Conservation (phyloP, 192 early-diverging fungal species). For the Backusella parvicylindrica region DNA sequence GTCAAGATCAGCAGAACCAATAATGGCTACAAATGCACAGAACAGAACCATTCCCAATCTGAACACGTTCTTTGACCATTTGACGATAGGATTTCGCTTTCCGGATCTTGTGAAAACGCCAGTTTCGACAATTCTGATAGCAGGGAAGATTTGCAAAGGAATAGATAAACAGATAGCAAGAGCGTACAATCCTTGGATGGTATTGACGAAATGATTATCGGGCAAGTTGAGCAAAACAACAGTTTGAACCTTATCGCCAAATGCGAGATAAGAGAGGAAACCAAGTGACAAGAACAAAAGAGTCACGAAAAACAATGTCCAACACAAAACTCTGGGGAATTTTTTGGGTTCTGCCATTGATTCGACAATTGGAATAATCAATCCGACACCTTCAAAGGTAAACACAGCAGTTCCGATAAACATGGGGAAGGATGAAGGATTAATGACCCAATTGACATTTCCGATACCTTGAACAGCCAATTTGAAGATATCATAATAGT, state of each 20-base stretch:
- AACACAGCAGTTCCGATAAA: slow-evolving; percentile 94
- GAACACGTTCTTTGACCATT: slow-evolving; percentile 75
- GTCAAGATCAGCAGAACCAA: slow-evolving; percentile 61
- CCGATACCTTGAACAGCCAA: slow-evolving; percentile 59
- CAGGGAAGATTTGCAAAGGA: slow-evolving; percentile 70
- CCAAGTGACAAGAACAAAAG: slow-evolving; percentile 43
- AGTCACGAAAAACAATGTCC: slow-evolving; percentile 44
- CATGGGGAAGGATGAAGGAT: slow-evolving; percentile 75
- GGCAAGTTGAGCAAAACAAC: slow-evolving; percentile 72
- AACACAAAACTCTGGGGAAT: slow-evolving; percentile 46
- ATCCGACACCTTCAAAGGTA: slow-evolving; percentile 90
- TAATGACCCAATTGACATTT: slow-evolving; percentile 52
- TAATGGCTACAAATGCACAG: slow-evolving; percentile 56
- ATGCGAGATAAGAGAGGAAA: slow-evolving; percentile 57
- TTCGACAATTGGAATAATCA: slow-evolving; percentile 49
- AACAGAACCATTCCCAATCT: slow-evolving; percentile 49
- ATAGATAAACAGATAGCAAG: slow-evolving; percentile 74
- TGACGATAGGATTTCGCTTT: slow-evolving; percentile 52
- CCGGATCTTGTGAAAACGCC: slow-evolving; percentile 55
- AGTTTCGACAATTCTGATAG: slow-evolving; percentile 65
- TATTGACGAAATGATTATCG: slow-evolving; percentile 39
- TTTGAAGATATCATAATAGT: slow-evolving; percentile 67
- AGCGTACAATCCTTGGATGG: slow-evolving; percentile 67
- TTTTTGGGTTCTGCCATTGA: slow-evolving; percentile 56
- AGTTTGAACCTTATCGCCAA: slow-evolving; percentile 67